Conservation (phyloP, 495 filamentous ascomycete species). For the Hypoxylon rickii region DNA sequence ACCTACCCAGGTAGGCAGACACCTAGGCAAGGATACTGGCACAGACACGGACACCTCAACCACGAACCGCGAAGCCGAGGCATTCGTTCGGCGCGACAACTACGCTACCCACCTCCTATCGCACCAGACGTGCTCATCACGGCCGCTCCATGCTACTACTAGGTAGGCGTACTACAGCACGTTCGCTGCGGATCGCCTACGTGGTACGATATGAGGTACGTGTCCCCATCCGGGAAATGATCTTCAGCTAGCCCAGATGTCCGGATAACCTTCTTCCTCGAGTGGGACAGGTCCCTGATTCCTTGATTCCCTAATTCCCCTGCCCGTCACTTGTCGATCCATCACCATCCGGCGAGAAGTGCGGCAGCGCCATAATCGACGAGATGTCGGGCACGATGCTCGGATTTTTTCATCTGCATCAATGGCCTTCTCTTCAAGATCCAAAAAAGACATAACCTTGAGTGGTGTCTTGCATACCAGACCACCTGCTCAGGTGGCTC, state of each 20-base stretch:
- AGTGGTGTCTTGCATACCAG: no score
- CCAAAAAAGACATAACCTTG: no score
- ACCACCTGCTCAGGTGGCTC: slow-evolving; percentile 2
- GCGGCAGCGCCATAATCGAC: background rate
- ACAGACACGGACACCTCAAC: no score
- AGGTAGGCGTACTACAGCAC: no score
- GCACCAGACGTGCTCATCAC: background rate
- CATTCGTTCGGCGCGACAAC: slow-evolving; percentile 6
- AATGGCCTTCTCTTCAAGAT: slow-evolving; percentile 11
- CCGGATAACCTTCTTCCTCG: slow-evolving; percentile 32
- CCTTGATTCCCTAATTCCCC: slow-evolving; percentile 30
- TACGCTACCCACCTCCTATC: background rate
- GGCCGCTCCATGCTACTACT: no score
- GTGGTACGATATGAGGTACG: slow-evolving; percentile 35
- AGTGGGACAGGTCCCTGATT: slow-evolving; percentile 34
- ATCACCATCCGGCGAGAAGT: slow-evolving; percentile 9
- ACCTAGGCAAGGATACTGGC: no score
- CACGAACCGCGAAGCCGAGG: slow-evolving; percentile 4
- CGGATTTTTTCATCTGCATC: no score
- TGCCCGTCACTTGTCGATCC: slow-evolving; percentile 27
- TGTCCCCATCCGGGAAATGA: slow-evolving; percentile 23
- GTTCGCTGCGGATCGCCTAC: no score
- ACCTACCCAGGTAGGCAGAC: no score
- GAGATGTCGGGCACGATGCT: slow-evolving; percentile 26
- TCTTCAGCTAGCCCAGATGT: slow-evolving; percentile 33